These are phyloP conservation scores for Melaleuca alternifolia DNA, from an alignment of 345 rosid genomes.

Conservation along the genomic window DNA sequence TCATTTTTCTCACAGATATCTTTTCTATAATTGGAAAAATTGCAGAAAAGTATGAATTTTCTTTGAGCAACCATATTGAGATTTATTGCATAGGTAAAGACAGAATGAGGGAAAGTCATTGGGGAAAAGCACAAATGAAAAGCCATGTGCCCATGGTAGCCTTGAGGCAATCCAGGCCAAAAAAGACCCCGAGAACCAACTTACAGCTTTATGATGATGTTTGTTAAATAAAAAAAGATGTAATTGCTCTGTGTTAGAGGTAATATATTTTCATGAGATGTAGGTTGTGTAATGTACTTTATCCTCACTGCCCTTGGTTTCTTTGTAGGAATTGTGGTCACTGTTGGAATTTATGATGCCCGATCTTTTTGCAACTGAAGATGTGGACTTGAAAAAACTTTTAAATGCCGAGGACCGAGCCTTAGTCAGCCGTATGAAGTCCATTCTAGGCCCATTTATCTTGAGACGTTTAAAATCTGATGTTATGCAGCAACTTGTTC, in stretches of 20 bases:
- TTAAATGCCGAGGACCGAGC: constrained; percentile 76
- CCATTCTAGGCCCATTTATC: constrained; percentile 90
- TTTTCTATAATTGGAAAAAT: neutral
- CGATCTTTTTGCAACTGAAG: constrained; percentile 85
- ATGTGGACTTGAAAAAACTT: constrained; percentile 83
- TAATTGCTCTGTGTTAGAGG: neutral
- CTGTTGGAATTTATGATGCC: constrained; percentile 95
- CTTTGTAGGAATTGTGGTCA: constrained; percentile 86
- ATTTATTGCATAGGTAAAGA: neutral
- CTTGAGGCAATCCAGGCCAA: neutral
- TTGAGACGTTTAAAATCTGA: constrained; percentile 93
- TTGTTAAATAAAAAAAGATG: neutral
- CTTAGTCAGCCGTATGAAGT: constrained; percentile 82
- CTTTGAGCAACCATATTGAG: neutral
- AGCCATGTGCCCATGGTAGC: neutral
- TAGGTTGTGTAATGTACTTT: neutral
- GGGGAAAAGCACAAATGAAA: neutral
- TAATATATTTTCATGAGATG: neutral
- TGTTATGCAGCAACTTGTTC: constrained; percentile 96
- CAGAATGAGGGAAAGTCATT: neutral
- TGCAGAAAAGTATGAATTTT: neutral
- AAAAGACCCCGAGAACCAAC: neutral
- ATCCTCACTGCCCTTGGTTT: constrained; percentile 1
- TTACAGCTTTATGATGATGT: neutral
- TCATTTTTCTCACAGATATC: neutral